Base-by-base conservation (phyloP, 495 filamentous ascomycete genomes). In the Lophiostoma macrostomum region DNA sequence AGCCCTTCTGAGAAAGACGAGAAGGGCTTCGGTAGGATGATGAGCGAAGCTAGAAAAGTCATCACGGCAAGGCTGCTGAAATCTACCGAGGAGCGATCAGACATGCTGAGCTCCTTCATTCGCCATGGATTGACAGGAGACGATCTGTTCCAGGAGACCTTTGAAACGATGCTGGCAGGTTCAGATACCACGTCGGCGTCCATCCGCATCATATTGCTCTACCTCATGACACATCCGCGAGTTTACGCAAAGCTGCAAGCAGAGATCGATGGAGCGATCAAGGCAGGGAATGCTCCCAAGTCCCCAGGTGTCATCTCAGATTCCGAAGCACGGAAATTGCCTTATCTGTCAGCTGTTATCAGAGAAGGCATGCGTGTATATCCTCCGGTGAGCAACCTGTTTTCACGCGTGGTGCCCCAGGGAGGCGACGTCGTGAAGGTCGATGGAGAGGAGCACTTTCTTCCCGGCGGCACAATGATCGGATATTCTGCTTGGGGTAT, bases 61-160 rank as follows among this genome's bases (percentile, higher is more conserved):
- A 24, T 55, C 22, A 28, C 41, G 39, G 25, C 35, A 2, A 43
- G 58, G 6, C 30, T 28, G 37, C 4, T 36, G 27, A 62, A 54
- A 31, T 45, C 60, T 1, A 60, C 51, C 8, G 45, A 62, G 10
- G 40, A 65, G 34, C 43, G 59, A 14, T 64, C 58, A 13, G 69
- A 71, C 31, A 73, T 72, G 67, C 44, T 72, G 11, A 62, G 60
- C 10, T 68, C 69, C 7, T 73, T 71, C 50, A 65, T 72, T 23
- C 63, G 67, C 23, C 67, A 71, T 43, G 69, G 69, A 16, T n/a
- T 74, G 6, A 20, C 52, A 11, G 61, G 56, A n/a, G 67, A 69
- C 18, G 68, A 70, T 22, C 50, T 70, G 11, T 60, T 67, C 38
- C 62, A 56, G 2, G 69, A 70, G 49, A 61, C 58, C 1, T 53